Base-by-base conservation (phyloP, 176 grass and related monocot species). In the Microstegium vimineum region DNA sequence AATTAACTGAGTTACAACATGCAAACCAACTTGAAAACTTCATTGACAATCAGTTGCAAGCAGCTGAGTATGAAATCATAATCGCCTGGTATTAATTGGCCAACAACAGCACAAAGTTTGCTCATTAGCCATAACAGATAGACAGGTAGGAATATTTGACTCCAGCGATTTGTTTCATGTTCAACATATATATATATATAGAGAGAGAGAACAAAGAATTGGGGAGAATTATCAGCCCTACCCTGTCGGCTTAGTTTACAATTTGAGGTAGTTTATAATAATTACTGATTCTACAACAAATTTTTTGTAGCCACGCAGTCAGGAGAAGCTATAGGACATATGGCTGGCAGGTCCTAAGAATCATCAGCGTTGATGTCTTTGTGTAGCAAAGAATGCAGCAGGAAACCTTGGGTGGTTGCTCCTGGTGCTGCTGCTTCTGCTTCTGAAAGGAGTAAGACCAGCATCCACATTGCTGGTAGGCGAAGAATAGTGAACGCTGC, bases 401-500 rank as follows among this genome's bases (percentile, higher is more conserved):
- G 79, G 61, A 83, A 90, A 83, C 27, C 75, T 85, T n/a, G 28
- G 71, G 1, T 76, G 87, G 47, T 32, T 67, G 41, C 80, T 76
- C 25, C 84, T 76, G 61, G 71, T 85, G 45, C 84, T 89, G 30
- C 88, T 90, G 49, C 81, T 81, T 56, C 46, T 81, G 66, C 80
- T 93, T 49, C 77, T 87, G 22, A 90, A 67, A 30, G 88, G 82
- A 71, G 88, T 88, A 23, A 80, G 20, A 49, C 90, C 49, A 87
- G 78, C 40, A 67, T 80, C 42, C 4, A 54, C 80, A 40, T 84
- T 34, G 31, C 71, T 89, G 23, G 83, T 36, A 28, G 92, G 86
- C 0, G 86, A 85, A 8, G 81, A 82, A 38, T 84, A 91, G 79
- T 94, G 89, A 38, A 91, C 89, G 20, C 92, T 94, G 51, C 81